Percentiles rank a stretch among this genome's conserved stretches.
phyloP scores from a whole-genome alignment of 306 rosid species.

The Quillaja saponaria region DNA sequence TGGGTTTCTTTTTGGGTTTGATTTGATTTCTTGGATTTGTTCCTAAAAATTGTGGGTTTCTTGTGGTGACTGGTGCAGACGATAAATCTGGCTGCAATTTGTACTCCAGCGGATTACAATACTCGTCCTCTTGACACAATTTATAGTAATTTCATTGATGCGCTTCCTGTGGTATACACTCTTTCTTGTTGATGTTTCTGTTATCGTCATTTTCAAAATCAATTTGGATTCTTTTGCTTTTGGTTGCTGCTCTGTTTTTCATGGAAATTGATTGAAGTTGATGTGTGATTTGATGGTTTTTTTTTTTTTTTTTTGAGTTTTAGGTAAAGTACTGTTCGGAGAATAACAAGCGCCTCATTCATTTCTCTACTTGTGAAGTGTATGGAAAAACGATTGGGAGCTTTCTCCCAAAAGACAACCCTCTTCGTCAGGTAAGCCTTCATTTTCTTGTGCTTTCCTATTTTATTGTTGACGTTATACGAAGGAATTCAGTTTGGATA shows the following conservation, averaged over 20 bases:
- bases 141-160: conserved; percentile 92
- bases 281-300: conserved; percentile 40
- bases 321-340: conserved; percentile 93
- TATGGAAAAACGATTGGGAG: conserved; percentile 92
- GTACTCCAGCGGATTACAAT: conserved; percentile 95
- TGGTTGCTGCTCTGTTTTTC: not conserved
- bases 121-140: conserved; percentile 91
- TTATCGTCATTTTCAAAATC: not conserved
- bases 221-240: not conserved
- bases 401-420: conserved; percentile 88
- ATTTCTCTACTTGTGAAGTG: conserved; percentile 96
- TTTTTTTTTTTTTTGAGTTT: conserved; percentile 12
- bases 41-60: not conserved
- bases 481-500: conserved; percentile 3
- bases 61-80: conserved; percentile 40
- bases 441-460: conserved; percentile 21
- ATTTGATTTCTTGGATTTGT: not conserved
- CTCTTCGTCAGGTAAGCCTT: conserved; percentile 75
- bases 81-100: conserved; percentile 89
- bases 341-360: conserved; percentile 82
- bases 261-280: conserved; percentile 28
- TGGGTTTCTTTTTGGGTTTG: not conserved
- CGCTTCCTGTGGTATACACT: conserved; percentile 78
- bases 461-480: not conserved
- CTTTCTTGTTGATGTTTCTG: not conserved